Conservation (phyloP, 768 basidiomycete genomes). For the Kondoa malvinella region DNA sequence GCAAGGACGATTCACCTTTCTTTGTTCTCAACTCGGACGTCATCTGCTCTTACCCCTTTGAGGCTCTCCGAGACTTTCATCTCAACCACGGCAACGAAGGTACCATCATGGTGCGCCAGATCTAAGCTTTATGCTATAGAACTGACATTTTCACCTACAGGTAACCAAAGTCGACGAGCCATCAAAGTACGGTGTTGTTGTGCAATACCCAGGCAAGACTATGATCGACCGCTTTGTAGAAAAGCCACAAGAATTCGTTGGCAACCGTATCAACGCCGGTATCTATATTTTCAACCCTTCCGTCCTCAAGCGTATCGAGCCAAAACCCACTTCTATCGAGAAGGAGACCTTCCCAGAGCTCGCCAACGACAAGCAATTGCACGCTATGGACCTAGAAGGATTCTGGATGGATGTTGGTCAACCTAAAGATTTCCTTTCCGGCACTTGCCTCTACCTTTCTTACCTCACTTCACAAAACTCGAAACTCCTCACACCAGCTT, state of each 20-base stretch:
- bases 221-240: constrained; percentile 39
- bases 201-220: constrained; percentile 34
- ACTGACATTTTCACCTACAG: constrained; percentile 13
- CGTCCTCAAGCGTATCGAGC: constrained; percentile 37
- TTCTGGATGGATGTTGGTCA: constrained; percentile 41
- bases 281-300: constrained; percentile 41
- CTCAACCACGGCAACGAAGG: constrained; percentile 36
- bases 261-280: constrained; percentile 40
- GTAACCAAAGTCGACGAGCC: constrained; percentile 40
- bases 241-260: constrained; percentile 39
- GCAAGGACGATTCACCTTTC: constrained; percentile 39
- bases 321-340: constrained; percentile 38
- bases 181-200: constrained; percentile 38
- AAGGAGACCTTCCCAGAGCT: constrained; percentile 38
- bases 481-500: constrained; percentile 32
- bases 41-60: constrained; percentile 39
- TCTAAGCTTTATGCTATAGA: background rate
- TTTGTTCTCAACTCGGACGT: constrained; percentile 40
- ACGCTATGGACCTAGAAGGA: constrained; percentile 37
- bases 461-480: constrained; percentile 34
- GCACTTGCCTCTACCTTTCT: constrained; percentile 38
- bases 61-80: constrained; percentile 39
- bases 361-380: constrained; percentile 35
- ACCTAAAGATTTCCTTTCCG: constrained; percentile 33
- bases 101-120: constrained; percentile 34